phyloP scores from a whole-genome alignment of 1,139 yeast genomes.

The Hemisphaericaspora xylofermentans region DNA sequence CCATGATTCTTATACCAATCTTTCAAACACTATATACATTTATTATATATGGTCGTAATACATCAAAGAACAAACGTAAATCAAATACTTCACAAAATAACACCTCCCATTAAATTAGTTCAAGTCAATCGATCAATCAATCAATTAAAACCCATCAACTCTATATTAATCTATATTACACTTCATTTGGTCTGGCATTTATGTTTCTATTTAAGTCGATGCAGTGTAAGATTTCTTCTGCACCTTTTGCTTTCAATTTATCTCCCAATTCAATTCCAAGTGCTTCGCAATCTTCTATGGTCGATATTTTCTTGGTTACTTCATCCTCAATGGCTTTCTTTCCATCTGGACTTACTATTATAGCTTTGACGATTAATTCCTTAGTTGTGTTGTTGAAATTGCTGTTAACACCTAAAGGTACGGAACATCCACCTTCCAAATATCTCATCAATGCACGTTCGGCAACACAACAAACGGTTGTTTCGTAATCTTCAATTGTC shows the following conservation, averaged over 20 bases:
- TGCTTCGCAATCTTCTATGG: conserved; percentile 61
- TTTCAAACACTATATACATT: background rate
- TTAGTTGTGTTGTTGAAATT: conserved; percentile 45
- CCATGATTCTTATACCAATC: background rate
- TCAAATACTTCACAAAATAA: background rate
- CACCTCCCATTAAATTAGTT: too few species aligned
- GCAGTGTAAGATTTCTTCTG: conserved; percentile 74
- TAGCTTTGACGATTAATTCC: conserved; percentile 56
- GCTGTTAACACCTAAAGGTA: conserved; percentile 91
- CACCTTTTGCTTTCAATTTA: conserved; percentile 70
- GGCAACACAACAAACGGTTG: conserved; percentile 81
- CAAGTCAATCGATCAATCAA: too few species aligned
- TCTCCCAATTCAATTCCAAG: conserved; percentile 75
- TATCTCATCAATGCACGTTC: conserved; percentile 86
- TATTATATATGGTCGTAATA: background rate
- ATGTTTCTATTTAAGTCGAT: conserved; percentile 47
- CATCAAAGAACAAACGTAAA: background rate
- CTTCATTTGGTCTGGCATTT: conserved; percentile 17
- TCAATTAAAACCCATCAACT: too few species aligned
- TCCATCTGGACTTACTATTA: conserved; percentile 88
- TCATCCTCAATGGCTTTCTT: conserved; percentile 59
- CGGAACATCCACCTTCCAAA: conserved; percentile 96
- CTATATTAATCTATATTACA: background rate
- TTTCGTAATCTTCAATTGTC: conserved; percentile 62
- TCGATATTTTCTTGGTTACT: conserved; percentile 30